These are phyloP conservation scores for Piloderma croceum DNA, from an alignment of 768 basidiomycete genomes.

Conservation along the genomic window DNA sequence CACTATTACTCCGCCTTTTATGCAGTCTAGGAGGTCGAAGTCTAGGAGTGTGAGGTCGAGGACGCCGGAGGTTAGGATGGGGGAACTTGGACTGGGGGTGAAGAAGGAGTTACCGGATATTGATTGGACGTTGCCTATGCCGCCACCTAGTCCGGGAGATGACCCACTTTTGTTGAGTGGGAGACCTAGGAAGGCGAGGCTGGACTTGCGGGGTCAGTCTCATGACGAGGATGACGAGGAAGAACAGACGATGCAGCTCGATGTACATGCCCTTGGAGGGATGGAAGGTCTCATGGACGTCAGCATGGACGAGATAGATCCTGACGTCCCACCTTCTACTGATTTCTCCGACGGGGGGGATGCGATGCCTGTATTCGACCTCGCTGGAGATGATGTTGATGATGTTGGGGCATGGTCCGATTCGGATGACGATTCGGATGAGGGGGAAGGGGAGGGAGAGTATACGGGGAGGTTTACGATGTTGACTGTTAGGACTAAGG, in stretches of 20 bases:
- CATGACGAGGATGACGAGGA: too few relatives aligned
- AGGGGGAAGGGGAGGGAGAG: constrained; percentile 51
- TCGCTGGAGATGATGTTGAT: constrained; percentile 4
- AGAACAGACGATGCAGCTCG: too few relatives aligned
- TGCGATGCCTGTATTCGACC: constrained; percentile 15
- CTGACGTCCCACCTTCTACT: not conserved
- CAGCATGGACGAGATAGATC: not conserved
- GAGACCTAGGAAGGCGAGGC: constrained; percentile 20
- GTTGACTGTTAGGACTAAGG: constrained; percentile 54
- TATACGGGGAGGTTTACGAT: constrained; percentile 63
- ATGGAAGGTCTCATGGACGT: not conserved
- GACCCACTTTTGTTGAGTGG: constrained; percentile 65
- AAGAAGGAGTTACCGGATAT: constrained; percentile 68
- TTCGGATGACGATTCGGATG: constrained; percentile 20
- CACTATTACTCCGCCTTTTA: constrained; percentile 35
- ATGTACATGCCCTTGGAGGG: not conserved
- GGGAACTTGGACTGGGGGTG: constrained; percentile 20
- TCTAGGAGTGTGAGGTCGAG: constrained; percentile 15
- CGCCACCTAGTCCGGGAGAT: constrained; percentile 70
- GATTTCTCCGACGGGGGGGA: not conserved
- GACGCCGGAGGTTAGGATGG: constrained; percentile 16
- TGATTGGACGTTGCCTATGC: constrained; percentile 51
- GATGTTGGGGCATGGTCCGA: constrained; percentile 20
- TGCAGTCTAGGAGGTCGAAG: constrained; percentile 37
- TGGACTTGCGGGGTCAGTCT: too few relatives aligned